Conservation (phyloP, 2,329 filamentous ascomycete genomes). For the Fusarium chaquense region DNA sequence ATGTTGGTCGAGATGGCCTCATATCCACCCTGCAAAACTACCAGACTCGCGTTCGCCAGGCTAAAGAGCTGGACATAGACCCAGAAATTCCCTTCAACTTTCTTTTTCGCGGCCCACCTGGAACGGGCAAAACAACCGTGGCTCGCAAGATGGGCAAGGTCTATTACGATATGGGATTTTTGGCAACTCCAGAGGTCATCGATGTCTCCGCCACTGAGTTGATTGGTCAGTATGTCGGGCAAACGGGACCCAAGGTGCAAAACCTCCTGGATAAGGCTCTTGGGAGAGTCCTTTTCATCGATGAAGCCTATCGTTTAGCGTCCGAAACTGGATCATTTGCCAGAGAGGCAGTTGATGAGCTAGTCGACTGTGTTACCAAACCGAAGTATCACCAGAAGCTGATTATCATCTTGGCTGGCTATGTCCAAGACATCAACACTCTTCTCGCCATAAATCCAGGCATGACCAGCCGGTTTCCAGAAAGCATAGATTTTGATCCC, state of each 20-base stretch:
- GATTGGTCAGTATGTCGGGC: slow-evolving; percentile 75
- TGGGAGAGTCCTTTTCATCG: slow-evolving; percentile 76
- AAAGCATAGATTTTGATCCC: slow-evolving; percentile 67
- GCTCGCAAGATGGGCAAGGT: slow-evolving; percentile 81
- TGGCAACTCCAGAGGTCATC: slow-evolving; percentile 69
- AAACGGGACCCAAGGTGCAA: slow-evolving; percentile 75
- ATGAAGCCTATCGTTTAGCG: slow-evolving; percentile 75
- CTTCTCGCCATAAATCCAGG: slow-evolving; percentile 72
- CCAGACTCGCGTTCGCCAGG: slow-evolving; percentile 57
- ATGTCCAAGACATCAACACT: slow-evolving; percentile 73
- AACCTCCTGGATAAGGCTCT: slow-evolving; percentile 69
- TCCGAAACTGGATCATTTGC: slow-evolving; percentile 60
- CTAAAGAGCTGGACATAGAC: slow-evolving; percentile 47
- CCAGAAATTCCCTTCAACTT: slow-evolving; percentile 73
- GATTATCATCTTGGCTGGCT: slow-evolving; percentile 77
- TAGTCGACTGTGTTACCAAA: slow-evolving; percentile 66
- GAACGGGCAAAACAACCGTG: slow-evolving; percentile 79
- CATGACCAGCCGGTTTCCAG: slow-evolving; percentile 73
- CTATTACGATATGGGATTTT: slow-evolving; percentile 79
- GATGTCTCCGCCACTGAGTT: slow-evolving; percentile 77
- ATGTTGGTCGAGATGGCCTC: slow-evolving; percentile 68
- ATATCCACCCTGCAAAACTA: slow-evolving; percentile 66
- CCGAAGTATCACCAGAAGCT: slow-evolving; percentile 69
- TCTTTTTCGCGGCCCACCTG: slow-evolving; percentile 73
- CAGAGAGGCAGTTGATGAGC: slow-evolving; percentile 66